Base-by-base conservation (phyloP, 345 rosid species). In the Melastoma malabathricum region DNA sequence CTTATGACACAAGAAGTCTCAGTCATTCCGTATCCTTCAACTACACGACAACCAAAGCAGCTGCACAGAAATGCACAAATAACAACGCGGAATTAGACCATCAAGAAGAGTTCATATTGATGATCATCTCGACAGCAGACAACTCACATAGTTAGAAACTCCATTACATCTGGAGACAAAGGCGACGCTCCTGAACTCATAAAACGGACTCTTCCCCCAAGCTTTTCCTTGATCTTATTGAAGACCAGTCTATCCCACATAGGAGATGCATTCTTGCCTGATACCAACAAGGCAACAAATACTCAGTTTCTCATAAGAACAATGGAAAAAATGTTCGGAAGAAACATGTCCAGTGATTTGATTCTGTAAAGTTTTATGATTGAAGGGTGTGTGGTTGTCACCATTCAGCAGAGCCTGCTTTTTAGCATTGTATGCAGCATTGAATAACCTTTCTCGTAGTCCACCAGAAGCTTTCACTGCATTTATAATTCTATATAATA, bases 201-300 rank as follows among this genome's bases (percentile, higher is more conserved):
- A 56, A 82, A 59, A 15, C 95, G 95, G 45, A 92, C 88, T 60
- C 86, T 81, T 44, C 98, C 98, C 57, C 98, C 98, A 43, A 92
- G 97, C 66, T 67, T 92, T 46, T 71, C 93, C 61, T 60, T 83
- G 64, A 92, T 82, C 69, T 92, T 87, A 75, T 92, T 84, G 75
- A 92, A 92, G 44, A 92, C 98, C 81, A 92, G 60, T 68, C 84
- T 79, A 66, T 87, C 98, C 98, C 97, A 92, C 70, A 92, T 79
- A 46, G 97, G 88, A 69, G 98, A 92, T 25, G 98, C 78, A 69
- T 61, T 87, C 77, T 68, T 87, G 52, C 98, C 98, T 87, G 72
- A 50, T 22, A 51, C 7, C 10, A 10, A 22, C 4, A 20, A 44
- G 23, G 19, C 22, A 56, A 51, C 15, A 25, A 18, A 13, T 44